phyloP scores from a whole-genome alignment of 352 stramenopile species.

The Globisporangium alternatum region DNA sequence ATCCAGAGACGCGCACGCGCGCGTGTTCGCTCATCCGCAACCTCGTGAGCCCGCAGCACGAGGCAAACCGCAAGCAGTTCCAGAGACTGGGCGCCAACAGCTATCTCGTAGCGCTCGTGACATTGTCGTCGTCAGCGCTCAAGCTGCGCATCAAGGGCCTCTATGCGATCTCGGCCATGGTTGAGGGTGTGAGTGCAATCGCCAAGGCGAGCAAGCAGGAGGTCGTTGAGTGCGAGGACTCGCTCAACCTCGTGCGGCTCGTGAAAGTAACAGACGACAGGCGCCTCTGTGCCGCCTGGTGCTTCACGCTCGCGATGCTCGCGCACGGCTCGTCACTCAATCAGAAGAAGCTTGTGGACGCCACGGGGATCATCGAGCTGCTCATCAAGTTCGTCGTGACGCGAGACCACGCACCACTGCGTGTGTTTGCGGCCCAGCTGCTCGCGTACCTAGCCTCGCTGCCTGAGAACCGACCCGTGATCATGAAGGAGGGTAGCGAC shows the following conservation, averaged over 20 bases:
- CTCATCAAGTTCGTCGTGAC: conserved; percentile 32
- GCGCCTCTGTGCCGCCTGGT: conserved; percentile 43
- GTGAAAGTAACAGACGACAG: conserved; percentile 21
- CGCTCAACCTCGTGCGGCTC: conserved; percentile 32
- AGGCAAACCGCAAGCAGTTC: conserved; percentile 51
- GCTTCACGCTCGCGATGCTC: conserved; percentile 40
- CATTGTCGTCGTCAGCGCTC: conserved; percentile 1
- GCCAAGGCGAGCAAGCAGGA: conserved; percentile 57
- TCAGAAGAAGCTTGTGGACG: conserved; percentile 38
- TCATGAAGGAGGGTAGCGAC: conserved; percentile 44
- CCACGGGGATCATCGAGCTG: conserved; percentile 30
- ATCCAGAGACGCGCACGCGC: conserved; percentile 24
- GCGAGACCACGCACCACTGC: conserved; percentile 23
- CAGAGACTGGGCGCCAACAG: conserved; percentile 43
- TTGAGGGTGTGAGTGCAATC: conserved; percentile 22
- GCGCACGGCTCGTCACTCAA: conserved; percentile 41
- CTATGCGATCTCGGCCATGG: conserved; percentile 50
- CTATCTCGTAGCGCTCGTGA: conserved; percentile 31
- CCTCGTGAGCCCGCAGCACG: conserved; percentile 36
- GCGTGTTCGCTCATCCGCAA: conserved; percentile 50
- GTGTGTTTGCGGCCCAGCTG: conserved; percentile 31
- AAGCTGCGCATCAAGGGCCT: conserved; percentile 52
- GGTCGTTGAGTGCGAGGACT: conserved; percentile 50
- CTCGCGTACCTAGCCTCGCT: conserved; percentile 46
- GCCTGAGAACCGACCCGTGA: conserved; percentile 40